Base-by-base conservation (phyloP, 805 yeast species). In the Lachancea meyersii region DNA sequence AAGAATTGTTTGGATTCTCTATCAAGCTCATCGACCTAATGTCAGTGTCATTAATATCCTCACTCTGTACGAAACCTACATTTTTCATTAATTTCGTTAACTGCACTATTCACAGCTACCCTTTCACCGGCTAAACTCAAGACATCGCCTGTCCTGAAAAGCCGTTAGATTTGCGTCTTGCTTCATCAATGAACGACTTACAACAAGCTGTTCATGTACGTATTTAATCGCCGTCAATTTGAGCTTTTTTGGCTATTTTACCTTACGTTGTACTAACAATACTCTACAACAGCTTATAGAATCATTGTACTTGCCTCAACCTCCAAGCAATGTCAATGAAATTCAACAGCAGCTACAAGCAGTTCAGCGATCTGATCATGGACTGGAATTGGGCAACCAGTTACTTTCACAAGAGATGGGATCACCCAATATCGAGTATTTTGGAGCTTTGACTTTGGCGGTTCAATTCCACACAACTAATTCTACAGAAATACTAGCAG, bases 361-460 rank as follows among this genome's bases (percentile, higher is more conserved):
- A 2, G 45, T 57, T 18, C 67, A 63, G 44, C 57, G 53, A 35
- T 59, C 64, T 5, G 41, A 47, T 3, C 48, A 53, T n/a, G 67
- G 65, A 1, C 41, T 51, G 26, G 51, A 46, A 10, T 36, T 61
- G 11, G 67, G 64, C 2, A 50, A 52, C 41, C 60, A 54, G 22
- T 36, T 63, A 31, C 38, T 63, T 17, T 38, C 42, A 4, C 45
- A 48, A 18, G 43, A 45, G 2, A 37, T 28, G 2, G 54, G 41
- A 35, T 54, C 61, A 14, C 31, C 57, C 5, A 58, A 61, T 45
- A 60, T 56, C 10, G 53, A 57, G 39, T 63, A 60, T 46, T 63
- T 63, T 44, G 67, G 66, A 40, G 67, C 67, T 2, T 43, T 63
- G 30, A 61, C 66, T 4, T 47, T 59, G 14, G 54, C 67, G 13